These are phyloP conservation scores for Verruconis gallopava DNA, from an alignment of 2,329 filamentous ascomycete genomes.

Conservation along the genomic window DNA sequence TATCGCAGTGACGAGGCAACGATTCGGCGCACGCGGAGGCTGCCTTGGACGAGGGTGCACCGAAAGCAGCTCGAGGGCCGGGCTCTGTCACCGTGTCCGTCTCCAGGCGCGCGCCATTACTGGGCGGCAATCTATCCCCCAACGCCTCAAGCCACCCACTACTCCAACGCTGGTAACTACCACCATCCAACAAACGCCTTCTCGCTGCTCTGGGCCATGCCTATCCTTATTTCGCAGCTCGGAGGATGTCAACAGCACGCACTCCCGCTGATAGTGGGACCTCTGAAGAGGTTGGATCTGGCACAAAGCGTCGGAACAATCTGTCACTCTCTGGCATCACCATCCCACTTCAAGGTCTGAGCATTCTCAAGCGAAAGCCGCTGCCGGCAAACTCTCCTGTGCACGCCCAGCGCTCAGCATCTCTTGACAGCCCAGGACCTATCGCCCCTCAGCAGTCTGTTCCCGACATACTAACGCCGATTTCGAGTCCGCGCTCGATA, in stretches of 20 bases:
- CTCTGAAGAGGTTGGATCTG: no score
- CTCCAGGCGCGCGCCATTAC: not conserved
- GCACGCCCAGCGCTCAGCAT: constrained; percentile 18
- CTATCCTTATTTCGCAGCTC: constrained; percentile 6
- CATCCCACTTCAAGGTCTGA: constrained; percentile 27
- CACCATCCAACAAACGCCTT: constrained; percentile 1
- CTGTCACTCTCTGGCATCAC: constrained; percentile 26
- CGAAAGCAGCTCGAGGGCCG: no score
- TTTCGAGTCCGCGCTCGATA: constrained; percentile 19
- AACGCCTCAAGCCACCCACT: constrained; percentile 1
- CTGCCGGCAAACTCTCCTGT: constrained; percentile 38
- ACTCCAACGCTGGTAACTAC: not conserved
- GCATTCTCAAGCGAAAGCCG: constrained; percentile 37
- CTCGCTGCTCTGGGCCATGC: constrained; percentile 1
- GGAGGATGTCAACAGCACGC: no score
- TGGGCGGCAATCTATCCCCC: not conserved
- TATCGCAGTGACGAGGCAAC: no score
- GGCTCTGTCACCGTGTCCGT: no score
- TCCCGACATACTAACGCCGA: constrained; percentile 19
- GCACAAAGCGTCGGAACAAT: not conserved
- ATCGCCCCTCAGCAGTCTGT: constrained; percentile 17
- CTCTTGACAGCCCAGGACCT: constrained; percentile 18
- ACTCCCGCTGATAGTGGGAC: no score
- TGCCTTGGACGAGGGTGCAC: no score
- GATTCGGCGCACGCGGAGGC: no score